Conservation (phyloP, 2,329 filamentous ascomycete genomes). For the Paraphoma chrysanthemicola region DNA sequence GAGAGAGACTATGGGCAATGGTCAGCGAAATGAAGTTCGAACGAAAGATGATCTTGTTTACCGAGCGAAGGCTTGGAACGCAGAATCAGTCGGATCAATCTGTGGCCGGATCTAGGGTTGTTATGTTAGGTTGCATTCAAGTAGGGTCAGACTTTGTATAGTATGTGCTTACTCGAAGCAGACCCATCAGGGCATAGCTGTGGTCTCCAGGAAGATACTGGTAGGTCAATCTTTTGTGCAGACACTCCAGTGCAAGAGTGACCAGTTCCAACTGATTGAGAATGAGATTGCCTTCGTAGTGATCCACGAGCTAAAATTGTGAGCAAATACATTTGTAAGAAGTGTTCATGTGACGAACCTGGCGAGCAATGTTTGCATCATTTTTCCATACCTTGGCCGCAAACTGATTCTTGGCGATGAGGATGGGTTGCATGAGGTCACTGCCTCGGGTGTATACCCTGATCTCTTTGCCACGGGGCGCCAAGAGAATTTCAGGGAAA, state of each 20-base stretch:
- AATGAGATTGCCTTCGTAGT: slow-evolving; percentile 53
- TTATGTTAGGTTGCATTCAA: too few relatives aligned
- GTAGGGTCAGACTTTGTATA: neutral
- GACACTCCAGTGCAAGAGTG: slow-evolving; percentile 50
- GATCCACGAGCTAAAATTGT: slow-evolving; percentile 51
- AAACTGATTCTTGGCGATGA: slow-evolving; percentile 51
- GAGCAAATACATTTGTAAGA: slow-evolving; percentile 1
- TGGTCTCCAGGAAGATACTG: slow-evolving; percentile 51
- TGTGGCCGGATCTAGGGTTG: slow-evolving; percentile 35
- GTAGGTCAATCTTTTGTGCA: slow-evolving; percentile 48
- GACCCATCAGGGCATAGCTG: slow-evolving; percentile 57
- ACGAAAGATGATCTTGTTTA: slow-evolving; percentile 3
- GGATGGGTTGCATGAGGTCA: slow-evolving; percentile 26
- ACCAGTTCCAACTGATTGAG: slow-evolving; percentile 53
- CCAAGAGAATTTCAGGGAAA: slow-evolving; percentile 53
- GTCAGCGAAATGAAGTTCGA: slow-evolving; percentile 1
- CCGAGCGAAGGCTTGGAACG: slow-evolving; percentile 57
- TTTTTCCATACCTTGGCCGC: slow-evolving; percentile 48
- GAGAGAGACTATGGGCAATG: slow-evolving; percentile 42
- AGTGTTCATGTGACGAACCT: slow-evolving; percentile 16
- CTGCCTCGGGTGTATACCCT: slow-evolving; percentile 41
- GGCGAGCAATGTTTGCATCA: slow-evolving; percentile 46
- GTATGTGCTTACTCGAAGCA: slow-evolving; percentile 40
- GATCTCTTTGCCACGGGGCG: slow-evolving; percentile 37
- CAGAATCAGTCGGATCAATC: slow-evolving; percentile 49